phyloP scores from a whole-genome alignment of 805 yeast genomes.

The Starmerella etchellsii region DNA sequence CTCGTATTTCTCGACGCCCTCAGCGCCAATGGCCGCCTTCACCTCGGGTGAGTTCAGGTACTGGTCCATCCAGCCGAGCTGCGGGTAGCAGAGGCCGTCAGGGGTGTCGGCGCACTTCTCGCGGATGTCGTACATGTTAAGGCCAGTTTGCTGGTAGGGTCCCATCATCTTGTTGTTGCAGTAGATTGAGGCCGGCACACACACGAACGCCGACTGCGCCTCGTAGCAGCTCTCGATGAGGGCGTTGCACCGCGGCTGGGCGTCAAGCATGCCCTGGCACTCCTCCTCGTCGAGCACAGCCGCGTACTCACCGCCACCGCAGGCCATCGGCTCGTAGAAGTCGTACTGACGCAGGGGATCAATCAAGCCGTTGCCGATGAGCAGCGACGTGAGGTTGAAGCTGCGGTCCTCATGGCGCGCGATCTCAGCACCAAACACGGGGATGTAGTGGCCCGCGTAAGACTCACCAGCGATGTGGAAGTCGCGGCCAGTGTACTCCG shows the following conservation, averaged over 20 bases:
- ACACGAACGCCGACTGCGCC: conserved; percentile 56
- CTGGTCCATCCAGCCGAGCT: conserved; percentile 53
- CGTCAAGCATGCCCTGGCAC: conserved; percentile 52
- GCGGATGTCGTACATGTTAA: conserved; percentile 80
- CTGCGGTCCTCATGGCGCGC: conserved; percentile 47
- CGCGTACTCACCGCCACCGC: conserved; percentile 80
- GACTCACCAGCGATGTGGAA: conserved; percentile 88
- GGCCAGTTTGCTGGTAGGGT: conserved; percentile 67
- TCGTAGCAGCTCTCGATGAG: conserved; percentile 64
- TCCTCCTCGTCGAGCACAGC: conserved; percentile 63
- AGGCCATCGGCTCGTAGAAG: conserved; percentile 83
- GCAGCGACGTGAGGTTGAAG: conserved; percentile 58
- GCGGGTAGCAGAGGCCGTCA: conserved; percentile 52
- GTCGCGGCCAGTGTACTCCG: conserved; percentile 38
- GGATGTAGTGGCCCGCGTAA: conserved; percentile 84
- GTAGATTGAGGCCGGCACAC: conserved; percentile 81
- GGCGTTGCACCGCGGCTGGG: conserved; percentile 59
- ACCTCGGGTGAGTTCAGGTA: conserved; percentile 67
- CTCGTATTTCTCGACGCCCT: conserved; percentile 50
- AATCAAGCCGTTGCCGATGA: conserved; percentile 86
- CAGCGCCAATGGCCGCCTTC: conserved; percentile 63
- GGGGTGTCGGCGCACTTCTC: conserved; percentile 36
- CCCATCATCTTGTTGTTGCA: conserved; percentile 65
- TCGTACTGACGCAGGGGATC: conserved; percentile 72
- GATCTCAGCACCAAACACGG: conserved; percentile 76